Conservation (phyloP, 495 filamentous ascomycete species). For the Penicillium silybi region DNA sequence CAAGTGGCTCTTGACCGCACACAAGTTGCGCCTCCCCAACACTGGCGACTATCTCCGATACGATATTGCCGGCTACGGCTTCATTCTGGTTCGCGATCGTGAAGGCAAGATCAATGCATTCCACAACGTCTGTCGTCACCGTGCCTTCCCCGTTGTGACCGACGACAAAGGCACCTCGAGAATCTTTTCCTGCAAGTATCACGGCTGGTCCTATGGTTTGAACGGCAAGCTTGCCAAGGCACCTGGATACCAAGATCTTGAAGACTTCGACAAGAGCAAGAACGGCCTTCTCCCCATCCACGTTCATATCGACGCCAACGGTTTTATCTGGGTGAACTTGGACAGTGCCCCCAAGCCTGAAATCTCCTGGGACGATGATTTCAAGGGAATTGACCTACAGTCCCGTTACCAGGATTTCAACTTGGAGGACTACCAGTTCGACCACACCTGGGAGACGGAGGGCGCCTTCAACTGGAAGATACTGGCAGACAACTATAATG, state of each 20-base stretch:
- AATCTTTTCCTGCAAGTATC: conserved; percentile 56
- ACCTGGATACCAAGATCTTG: conserved; percentile 49
- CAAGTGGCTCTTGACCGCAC: conserved; percentile 53
- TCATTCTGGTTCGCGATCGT: conserved; percentile 48
- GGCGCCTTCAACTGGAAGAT: conserved; percentile 52
- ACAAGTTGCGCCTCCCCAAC: conserved; percentile 41
- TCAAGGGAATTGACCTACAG: conserved; percentile 35
- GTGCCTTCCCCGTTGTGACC: conserved; percentile 53
- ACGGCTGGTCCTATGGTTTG: conserved; percentile 58
- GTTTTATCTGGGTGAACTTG: conserved; percentile 52
- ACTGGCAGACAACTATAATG: conserved; percentile 47
- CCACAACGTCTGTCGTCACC: conserved; percentile 57
- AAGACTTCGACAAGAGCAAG: conserved; percentile 52
- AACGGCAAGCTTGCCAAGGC: conserved; percentile 58
- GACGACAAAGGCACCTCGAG: conserved; percentile 44
- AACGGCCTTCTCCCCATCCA: conserved; percentile 47
- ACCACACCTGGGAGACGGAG: conserved; percentile 45
- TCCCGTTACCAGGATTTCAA: conserved; percentile 33
- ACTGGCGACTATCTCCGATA: conserved; percentile 48
- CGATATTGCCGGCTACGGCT: conserved; percentile 45
- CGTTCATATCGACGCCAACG: conserved; percentile 42
- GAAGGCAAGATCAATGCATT: conserved; percentile 52
- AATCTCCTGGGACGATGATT: conserved; percentile 41
- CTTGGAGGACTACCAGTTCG: conserved; percentile 45
- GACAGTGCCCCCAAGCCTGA: conserved; percentile 39